phyloP scores from a whole-genome alignment of 2,329 filamentous ascomycete genomes.

The Neoascochyta sp. region DNA sequence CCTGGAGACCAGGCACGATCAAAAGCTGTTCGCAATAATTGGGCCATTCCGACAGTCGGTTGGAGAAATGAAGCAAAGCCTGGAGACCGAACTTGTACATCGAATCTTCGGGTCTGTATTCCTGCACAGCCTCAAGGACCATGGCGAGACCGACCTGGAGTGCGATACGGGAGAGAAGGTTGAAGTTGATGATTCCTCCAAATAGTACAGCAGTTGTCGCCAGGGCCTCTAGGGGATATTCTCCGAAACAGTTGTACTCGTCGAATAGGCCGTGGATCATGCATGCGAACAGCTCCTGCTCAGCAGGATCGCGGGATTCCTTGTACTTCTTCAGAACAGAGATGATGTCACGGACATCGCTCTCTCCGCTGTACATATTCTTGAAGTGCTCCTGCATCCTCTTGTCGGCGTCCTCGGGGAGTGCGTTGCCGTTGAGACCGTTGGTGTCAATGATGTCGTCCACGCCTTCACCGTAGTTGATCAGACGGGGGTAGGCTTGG shows the following conservation, averaged over 20 bases:
- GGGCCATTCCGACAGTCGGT: constrained; percentile 88
- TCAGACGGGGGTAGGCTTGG: constrained; percentile 85
- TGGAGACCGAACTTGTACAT: constrained; percentile 99
- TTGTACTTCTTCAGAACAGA: constrained; percentile 83
- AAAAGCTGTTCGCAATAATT: constrained; percentile 84
- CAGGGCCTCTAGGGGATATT: constrained; percentile 92
- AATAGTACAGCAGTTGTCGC: constrained; percentile 96
- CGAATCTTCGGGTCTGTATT: constrained; percentile 74
- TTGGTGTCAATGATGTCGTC: constrained; percentile 89
- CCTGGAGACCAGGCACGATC: constrained; percentile 74
- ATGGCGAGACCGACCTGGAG: constrained; percentile 93
- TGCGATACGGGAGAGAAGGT: constrained; percentile 82
- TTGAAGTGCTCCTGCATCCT: constrained; percentile 99
- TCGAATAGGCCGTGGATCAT: constrained; percentile 99
- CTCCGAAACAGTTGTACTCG: constrained; percentile 91
- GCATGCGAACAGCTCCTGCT: constrained; percentile 94
- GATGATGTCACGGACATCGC: constrained; percentile 81
- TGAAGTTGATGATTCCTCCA: constrained; percentile 91
- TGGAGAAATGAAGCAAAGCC: constrained; percentile 82
- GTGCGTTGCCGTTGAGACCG: constrained; percentile 72
- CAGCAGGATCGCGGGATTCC: constrained; percentile 72
- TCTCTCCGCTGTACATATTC: constrained; percentile 91
- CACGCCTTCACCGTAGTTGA: constrained; percentile 92
- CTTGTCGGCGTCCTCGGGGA: constrained; percentile 73
- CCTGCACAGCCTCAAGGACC: constrained; percentile 93